These are phyloP conservation scores for Lactarius hatsudake DNA, from an alignment of 768 basidiomycete genomes.

Conservation along the genomic window DNA sequence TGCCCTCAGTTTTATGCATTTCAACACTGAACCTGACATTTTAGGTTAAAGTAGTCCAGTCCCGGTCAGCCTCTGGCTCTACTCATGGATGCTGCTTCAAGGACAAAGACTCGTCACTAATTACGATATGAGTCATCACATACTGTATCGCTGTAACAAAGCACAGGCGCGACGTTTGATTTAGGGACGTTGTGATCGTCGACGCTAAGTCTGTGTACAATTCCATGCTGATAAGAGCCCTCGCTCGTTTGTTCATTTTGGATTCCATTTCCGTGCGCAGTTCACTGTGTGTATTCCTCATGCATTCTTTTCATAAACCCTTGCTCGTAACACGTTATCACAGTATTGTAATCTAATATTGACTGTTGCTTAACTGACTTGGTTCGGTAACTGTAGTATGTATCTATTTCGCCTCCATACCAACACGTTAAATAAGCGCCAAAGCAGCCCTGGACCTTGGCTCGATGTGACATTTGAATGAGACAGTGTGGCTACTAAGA, in stretches of 20 bases:
- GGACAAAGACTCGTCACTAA: background rate
- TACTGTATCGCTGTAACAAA: background rate
- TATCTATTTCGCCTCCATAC: constrained; percentile 7
- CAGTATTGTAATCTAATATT: background rate
- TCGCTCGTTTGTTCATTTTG: too few relatives aligned
- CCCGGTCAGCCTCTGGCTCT: too few relatives aligned
- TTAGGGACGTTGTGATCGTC: background rate
- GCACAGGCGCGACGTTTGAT: background rate
- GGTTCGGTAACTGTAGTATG: background rate
- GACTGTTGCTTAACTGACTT: background rate
- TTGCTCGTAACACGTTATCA: background rate
- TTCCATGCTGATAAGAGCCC: background rate
- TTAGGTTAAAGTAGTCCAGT: too few relatives aligned
- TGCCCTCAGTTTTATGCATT: background rate
- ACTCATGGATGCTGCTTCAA: too few relatives aligned
- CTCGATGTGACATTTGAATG: constrained; percentile 23
- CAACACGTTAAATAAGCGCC: constrained; percentile 23
- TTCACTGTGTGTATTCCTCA: too few relatives aligned
- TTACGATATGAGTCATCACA: background rate
- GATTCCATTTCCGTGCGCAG: too few relatives aligned
- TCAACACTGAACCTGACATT: background rate
- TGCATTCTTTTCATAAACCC: too few relatives aligned
- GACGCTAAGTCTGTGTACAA: background rate
- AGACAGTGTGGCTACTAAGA: constrained; percentile 14
- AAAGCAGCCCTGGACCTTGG: constrained; percentile 20